Conservation (phyloP, 208 protist species). For the Trypanosoma vivax region DNA sequence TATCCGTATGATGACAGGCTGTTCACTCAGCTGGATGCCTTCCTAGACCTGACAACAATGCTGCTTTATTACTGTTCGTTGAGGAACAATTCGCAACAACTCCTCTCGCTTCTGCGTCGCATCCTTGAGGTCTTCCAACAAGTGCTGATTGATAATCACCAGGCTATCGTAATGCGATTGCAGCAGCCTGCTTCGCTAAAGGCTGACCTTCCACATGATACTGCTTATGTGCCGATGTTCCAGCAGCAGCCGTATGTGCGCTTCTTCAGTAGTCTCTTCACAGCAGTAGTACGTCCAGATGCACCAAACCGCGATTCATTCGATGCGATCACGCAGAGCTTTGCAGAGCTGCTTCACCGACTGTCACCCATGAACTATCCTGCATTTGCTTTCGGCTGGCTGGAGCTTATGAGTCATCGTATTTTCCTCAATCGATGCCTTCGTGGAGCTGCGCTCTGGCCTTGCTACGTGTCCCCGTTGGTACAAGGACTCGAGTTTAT, state of each 20-base stretch:
- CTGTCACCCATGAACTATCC: constrained; percentile 90
- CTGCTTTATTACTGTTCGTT: constrained; percentile 83
- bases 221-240: constrained; percentile 81
- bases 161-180: constrained; percentile 33
- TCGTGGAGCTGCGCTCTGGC: constrained; percentile 32
- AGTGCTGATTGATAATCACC: constrained; percentile 74
- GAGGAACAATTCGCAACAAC: constrained; percentile 46
- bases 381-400: constrained; percentile 98
- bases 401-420: constrained; percentile 97
- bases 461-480: constrained; percentile 66
- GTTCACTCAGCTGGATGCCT: constrained; percentile 84
- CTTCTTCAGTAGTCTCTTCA: constrained; percentile 91
- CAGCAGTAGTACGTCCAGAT: constrained; percentile 70
- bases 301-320: constrained; percentile 40
- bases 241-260: constrained; percentile 97
- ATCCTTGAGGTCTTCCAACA: constrained; percentile 66
- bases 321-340: constrained; percentile 67
- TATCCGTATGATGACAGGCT: constrained; percentile 45
- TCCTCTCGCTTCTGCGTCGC: constrained; percentile 64
- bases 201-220: constrained; percentile 38
- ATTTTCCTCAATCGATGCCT: constrained; percentile 97
- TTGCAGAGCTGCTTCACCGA: constrained; percentile 86
- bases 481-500: constrained; percentile 68
- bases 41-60: constrained; percentile 91
- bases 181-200: constrained; percentile 12